Evolutionary conservation across 2,329 filamentous ascomycete genomes (phyloP).

Genomic region (Cytospora piceicola): DNA sequence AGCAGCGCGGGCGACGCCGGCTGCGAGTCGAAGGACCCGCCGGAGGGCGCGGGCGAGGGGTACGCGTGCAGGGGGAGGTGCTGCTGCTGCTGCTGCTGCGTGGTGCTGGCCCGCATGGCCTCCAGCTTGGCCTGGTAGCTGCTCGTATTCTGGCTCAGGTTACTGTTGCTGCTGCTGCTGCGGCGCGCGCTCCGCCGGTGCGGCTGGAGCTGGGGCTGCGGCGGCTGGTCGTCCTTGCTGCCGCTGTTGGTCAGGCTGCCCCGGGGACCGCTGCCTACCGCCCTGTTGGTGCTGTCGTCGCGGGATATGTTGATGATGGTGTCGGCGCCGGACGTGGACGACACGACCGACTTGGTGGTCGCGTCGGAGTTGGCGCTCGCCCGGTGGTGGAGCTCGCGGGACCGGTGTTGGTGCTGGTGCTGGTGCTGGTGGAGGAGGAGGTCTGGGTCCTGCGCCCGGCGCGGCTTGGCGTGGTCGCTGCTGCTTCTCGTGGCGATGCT

Average conservation of each 20-base stretch:
- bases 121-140: neutral
- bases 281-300: slow-evolving; percentile 14
- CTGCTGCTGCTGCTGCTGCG: neutral
- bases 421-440: neutral
- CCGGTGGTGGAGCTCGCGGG: neutral
- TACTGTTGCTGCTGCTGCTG: neutral
- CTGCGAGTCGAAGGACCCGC: neutral
- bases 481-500: neutral
- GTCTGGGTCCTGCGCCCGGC: neutral
- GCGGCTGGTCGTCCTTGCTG: neutral
- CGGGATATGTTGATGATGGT: slow-evolving; percentile 16
- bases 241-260: neutral
- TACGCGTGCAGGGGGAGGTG: neutral
- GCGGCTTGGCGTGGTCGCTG: neutral
- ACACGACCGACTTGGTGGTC: neutral
- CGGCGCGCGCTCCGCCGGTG: neutral
- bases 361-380: slow-evolving; percentile 9
- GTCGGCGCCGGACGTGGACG: slow-evolving; percentile 15
- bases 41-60: neutral
- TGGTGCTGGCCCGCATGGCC: neutral
- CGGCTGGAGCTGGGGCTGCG: neutral
- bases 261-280: slow-evolving; percentile 5
- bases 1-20: neutral
- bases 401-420: no score
- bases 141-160: no score